Conservation (phyloP, 495 filamentous ascomycete species). For the Niebla homalea region DNA sequence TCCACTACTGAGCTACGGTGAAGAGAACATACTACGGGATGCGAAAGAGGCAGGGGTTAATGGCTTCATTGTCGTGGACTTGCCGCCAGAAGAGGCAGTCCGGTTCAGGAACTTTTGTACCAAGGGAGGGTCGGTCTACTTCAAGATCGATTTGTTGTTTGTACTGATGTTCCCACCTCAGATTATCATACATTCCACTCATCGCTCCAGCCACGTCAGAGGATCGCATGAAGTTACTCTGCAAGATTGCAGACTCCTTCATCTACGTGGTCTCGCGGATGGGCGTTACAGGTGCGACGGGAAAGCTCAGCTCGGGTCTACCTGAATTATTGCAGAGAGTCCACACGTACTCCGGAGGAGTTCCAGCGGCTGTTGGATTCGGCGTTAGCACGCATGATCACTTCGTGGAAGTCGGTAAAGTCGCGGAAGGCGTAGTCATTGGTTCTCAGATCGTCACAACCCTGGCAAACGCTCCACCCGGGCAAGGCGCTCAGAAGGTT, state of each 20-base stretch:
- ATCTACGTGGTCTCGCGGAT: conserved; percentile 98
- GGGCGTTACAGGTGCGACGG: conserved; percentile 88
- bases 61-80: conserved; percentile 93
- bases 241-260: conserved; percentile 95
- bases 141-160: background rate
- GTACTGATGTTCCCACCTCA: conserved; percentile 22
- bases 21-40: conserved; percentile 75
- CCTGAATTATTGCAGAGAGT: conserved; percentile 71
- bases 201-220: conserved; percentile 93
- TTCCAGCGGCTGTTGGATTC: conserved; percentile 85
- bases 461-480: conserved; percentile 54
- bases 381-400: conserved; percentile 93
- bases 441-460: conserved; percentile 84
- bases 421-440: conserved; percentile 94
- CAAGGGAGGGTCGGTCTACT: conserved; percentile 53
- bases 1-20: conserved; percentile 82
- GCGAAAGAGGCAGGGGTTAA: conserved; percentile 79
- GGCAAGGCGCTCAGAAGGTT: conserved; percentile 58
- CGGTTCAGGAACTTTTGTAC: conserved; percentile 78
- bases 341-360: conserved; percentile 82
- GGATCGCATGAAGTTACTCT: conserved; percentile 82
- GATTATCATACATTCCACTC: conserved; percentile 85
- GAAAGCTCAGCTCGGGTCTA: conserved; percentile 63
- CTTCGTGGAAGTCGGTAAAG: conserved; percentile 67
- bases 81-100: conserved; percentile 93